Percentiles rank a stretch among this genome's conserved stretches.
Evolutionary conservation across 148 eudicot species (phyloP).

Genomic region (Diospyros kaki): DNA sequence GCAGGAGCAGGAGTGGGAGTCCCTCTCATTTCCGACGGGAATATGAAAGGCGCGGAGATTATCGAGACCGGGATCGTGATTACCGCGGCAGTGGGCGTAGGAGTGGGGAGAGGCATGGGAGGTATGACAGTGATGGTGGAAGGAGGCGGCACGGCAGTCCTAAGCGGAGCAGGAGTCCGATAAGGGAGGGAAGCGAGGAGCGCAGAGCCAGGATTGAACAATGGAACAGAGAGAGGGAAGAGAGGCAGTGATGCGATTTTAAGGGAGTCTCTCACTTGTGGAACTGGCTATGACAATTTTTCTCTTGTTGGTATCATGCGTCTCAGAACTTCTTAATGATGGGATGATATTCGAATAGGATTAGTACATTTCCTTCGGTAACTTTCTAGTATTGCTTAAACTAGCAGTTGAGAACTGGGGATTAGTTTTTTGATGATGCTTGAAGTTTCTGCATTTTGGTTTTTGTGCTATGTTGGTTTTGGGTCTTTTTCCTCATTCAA

Average conservation of each 20-base stretch:
- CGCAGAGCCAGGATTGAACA: slow-evolving; percentile 59
- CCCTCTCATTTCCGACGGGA: slow-evolving; percentile 21
- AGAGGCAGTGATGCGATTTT: slow-evolving; percentile 8
- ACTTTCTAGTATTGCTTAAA: not conserved
- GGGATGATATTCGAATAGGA: not conserved
- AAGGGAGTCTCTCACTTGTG: not conserved
- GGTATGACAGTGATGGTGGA: slow-evolving; percentile 16
- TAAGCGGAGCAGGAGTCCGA: slow-evolving; percentile 32
- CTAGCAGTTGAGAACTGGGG: slow-evolving; percentile 2
- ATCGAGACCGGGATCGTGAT: slow-evolving; percentile 14
- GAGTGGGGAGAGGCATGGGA: slow-evolving; percentile 11
- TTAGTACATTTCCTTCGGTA: not conserved
- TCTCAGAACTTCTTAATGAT: slow-evolving; percentile 1
- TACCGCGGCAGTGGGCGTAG: slow-evolving; percentile 16
- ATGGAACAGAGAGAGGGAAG: slow-evolving; percentile 61
- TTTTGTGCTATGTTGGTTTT: not conserved
- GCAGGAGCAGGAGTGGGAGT: slow-evolving; percentile 37
- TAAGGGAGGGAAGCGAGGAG: slow-evolving; percentile 58
- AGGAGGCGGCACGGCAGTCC: slow-evolving; percentile 32
- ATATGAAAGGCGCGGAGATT: slow-evolving; percentile 18
- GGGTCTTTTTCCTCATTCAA: not conserved
- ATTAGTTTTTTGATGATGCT: slow-evolving; percentile 1
- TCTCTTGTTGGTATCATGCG: slow-evolving; percentile 2
- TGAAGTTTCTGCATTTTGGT: not conserved
- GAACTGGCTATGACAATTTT: slow-evolving; percentile 3